phyloP scores from a whole-genome alignment of 257 asterid genomes.

The Solanum verrucosum region DNA sequence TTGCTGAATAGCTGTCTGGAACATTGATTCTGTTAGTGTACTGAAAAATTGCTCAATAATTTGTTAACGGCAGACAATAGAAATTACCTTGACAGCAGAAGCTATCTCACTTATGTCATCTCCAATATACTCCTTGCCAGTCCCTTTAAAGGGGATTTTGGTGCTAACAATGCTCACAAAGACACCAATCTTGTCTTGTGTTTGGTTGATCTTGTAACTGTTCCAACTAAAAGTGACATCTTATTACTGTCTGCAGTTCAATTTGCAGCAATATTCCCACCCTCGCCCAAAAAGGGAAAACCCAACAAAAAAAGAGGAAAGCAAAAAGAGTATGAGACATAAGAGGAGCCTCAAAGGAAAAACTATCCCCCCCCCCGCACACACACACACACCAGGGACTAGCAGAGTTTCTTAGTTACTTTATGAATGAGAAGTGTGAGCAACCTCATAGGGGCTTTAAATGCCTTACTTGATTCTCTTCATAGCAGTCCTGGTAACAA shows the following conservation, averaged over 20 bases:
- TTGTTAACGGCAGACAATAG: background rate
- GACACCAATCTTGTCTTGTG: slow-evolving; percentile 84
- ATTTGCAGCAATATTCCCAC: background rate
- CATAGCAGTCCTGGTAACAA: slow-evolving; percentile 80
- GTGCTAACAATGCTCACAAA: slow-evolving; percentile 95
- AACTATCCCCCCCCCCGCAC: background rate
- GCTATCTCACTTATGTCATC: slow-evolving; percentile 94
- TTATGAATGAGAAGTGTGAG: background rate
- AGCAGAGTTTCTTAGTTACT: background rate
- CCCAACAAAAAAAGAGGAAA: background rate
- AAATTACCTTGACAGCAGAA: slow-evolving; percentile 76
- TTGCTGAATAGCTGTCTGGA: slow-evolving; percentile 76
- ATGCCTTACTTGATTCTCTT: slow-evolving; percentile 75
- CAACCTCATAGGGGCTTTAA: background rate
- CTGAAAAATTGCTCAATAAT: background rate
- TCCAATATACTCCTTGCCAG: slow-evolving; percentile 92
- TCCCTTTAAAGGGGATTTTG: slow-evolving; percentile 88
- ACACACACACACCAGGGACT: background rate
- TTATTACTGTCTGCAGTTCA: background rate
- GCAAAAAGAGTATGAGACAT: background rate
- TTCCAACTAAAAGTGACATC: slow-evolving; percentile 50
- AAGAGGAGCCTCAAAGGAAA: background rate
- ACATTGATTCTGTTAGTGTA: slow-evolving; percentile 10
- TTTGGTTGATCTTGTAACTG: slow-evolving; percentile 85
- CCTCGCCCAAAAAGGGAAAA: background rate